Evolutionary conservation across 352 stramenopile species (phyloP), one percentile per base, ranked within the genome.

Genomic region (Globisporangium rhizosaccharum): DNA sequence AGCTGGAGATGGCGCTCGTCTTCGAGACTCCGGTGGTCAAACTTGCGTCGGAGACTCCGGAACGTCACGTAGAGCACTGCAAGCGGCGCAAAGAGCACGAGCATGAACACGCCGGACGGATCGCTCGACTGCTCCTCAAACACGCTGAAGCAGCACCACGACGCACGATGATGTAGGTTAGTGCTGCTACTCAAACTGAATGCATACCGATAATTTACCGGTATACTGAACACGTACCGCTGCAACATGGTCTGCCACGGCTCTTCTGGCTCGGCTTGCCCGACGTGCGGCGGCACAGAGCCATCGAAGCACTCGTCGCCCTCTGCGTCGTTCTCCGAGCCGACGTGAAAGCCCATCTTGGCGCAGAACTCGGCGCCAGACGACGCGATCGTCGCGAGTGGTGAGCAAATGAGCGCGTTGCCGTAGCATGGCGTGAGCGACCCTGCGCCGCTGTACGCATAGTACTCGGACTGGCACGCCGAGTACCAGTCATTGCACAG

Each of bases 261-360:
- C 58, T 90, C 84, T 3, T 59, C 74, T 10, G 84, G 82, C 56
- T 92, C 80, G 1, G 70, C 50, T 36, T 74, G 64, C 12, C 80
- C 81, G 8, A 85, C 53, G 30, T 79, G 63, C 15, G 70, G 60
- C 23, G 85, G 80, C 39, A 94, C 79, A 3, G 82, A 92, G 44
- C 85, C 82, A 49, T 94, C 85, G 36, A 94, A 94, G 73, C 85
- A 94, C 36, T 91, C 82, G 42, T 78, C 64, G 8, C 83, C 85
- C 56, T 94, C 85, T 8, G 63, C 68, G 51, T 94, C 85, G 42
- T 79, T 66, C 23, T 81, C 65, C 23, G 61, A 75, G 42, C 80
- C 85, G 39, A 90, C 82, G 25, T 89, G 80, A 65, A 86, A 92
- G 15, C 85, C 85, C 85, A 94, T 94, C 53, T 85, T 73, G 18